phyloP scores from a whole-genome alignment of 345 rosid genomes.

The Citrus maxima region DNA sequence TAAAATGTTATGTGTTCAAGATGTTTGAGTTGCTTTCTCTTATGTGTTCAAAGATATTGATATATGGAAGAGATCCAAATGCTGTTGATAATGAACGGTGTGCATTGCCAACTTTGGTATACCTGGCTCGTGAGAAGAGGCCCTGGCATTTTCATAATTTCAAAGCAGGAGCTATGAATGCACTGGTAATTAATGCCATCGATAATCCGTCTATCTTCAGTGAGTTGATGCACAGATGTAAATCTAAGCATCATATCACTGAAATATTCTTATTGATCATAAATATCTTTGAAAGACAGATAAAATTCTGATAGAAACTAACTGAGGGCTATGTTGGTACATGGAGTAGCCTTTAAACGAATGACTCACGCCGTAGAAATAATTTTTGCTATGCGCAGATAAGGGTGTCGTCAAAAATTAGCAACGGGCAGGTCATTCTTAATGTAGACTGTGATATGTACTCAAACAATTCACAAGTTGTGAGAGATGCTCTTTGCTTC shows the following conservation, averaged over 20 bases:
- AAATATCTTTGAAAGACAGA: too few species aligned
- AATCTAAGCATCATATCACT: too few species aligned
- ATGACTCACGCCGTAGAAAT: background rate
- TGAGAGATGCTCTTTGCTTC: slow-evolving; percentile 69
- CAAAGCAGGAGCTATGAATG: slow-evolving; percentile 89
- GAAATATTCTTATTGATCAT: too few species aligned
- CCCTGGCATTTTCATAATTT: slow-evolving; percentile 59
- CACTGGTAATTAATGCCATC: slow-evolving; percentile 46
- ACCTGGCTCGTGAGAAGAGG: slow-evolving; percentile 79
- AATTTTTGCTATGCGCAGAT: slow-evolving; percentile 33
- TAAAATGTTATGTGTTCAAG: background rate
- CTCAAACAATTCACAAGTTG: slow-evolving; percentile 50
- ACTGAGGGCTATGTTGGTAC: too few species aligned
- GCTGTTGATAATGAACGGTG: slow-evolving; percentile 29
- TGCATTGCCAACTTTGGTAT: slow-evolving; percentile 60
- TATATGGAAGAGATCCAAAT: slow-evolving; percentile 42
- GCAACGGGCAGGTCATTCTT: slow-evolving; percentile 54
- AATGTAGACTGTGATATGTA: slow-evolving; percentile 84
- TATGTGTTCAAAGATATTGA: slow-evolving; percentile 34
- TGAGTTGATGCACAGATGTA: too few species aligned
- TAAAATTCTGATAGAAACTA: too few species aligned
- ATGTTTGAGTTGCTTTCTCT: background rate
- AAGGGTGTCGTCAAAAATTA: slow-evolving; percentile 61
- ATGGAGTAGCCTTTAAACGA: too few species aligned
- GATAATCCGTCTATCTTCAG: too few species aligned